Evolutionary conservation across 805 yeast genomes (phyloP), one percentile per base, ranked within the genome.

Genomic region (Candida sakaeoensis): DNA sequence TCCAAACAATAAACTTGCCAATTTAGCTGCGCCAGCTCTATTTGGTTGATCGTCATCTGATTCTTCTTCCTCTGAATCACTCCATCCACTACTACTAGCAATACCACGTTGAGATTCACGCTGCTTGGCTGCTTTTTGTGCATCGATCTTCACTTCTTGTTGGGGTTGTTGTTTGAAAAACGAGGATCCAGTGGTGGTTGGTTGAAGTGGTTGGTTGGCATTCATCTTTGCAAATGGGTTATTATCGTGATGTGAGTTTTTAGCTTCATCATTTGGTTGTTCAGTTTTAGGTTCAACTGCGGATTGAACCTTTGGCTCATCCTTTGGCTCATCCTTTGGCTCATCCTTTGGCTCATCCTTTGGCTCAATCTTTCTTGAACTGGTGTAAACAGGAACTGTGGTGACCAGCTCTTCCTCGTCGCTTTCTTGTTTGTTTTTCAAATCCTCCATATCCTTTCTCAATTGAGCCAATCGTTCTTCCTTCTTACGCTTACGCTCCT

Each of bases 61-160:
- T 10, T 65, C 65, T 33, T 55, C 58, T 14, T 63, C 70, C 40
- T 60, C 54, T 22, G 61, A 50, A 38, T 74, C 77, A 44, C 78
- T 78, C 63, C 74, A 74, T 41, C 64, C 79, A 37, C 63, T 68
- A 28, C 62, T 68, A 19, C 54, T 60, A 7, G 63, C 61, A 30
- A 64, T 51, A 3, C 82, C 82, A 58, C 90, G 70, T 56, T 85
- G 91, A 6, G 85, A 77, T 19, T 75, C 78, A 59, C 93, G 70
- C 58, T 84, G 90, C 2, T 81, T 82, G 41, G 79, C 82, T 21
- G 84, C 77, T 44, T 78, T 77, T 45, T 69, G 69, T 1, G 75
- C 63, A 52, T 82, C 86, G 47, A 80, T 62, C 2, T 50, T 52
- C 3, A 59, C 49, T 8, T 52, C 63, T 8, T 52, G 63, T 23